Evolutionary conservation across 306 rosid species (phyloP).

Genomic region (Canavalia ensiformis): DNA sequence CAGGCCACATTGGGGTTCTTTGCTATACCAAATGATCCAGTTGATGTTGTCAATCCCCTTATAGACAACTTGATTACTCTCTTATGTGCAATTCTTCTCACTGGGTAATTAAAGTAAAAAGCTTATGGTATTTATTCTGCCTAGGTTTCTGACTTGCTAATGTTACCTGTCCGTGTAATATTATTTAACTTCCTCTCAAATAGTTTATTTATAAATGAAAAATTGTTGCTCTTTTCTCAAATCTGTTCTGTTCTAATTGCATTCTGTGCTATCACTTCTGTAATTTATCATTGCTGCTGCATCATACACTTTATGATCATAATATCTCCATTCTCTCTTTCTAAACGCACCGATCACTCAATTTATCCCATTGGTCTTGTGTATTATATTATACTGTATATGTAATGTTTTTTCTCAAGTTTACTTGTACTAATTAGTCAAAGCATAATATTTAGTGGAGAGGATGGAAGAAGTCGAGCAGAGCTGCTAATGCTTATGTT

Average conservation of each 20-base stretch:
- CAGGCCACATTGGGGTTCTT: conserved; percentile 99
- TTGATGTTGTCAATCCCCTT: conserved; percentile 79
- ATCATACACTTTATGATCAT: conserved; percentile 11
- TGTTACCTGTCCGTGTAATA: conserved; percentile 27
- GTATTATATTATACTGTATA: conserved; percentile 23
- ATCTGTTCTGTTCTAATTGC: conserved; percentile 9
- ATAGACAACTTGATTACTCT: conserved; percentile 92
- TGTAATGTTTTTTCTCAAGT: conserved; percentile 19
- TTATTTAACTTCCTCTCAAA: conserved; percentile 9
- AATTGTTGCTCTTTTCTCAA: conserved; percentile 13
- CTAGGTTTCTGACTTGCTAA: conserved; percentile 25
- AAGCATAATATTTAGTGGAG: conserved; percentile 73
- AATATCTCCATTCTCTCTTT: conserved; percentile 32
- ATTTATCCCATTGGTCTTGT: neutral
- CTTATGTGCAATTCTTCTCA: conserved; percentile 94
- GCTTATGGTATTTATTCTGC: conserved; percentile 37
- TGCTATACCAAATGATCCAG: conserved; percentile 93
- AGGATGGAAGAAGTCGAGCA: conserved; percentile 98
- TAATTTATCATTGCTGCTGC: neutral
- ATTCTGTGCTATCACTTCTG: conserved; percentile 20
- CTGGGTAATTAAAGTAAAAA: conserved; percentile 66
- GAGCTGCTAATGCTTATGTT: conserved; percentile 85
- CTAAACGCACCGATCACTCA: neutral
- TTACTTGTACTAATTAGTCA: conserved; percentile 49
- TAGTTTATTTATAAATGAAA: neutral